These are phyloP conservation scores for Aleurites moluccanus DNA, from an alignment of 441 rosid species.

Conservation along the genomic window DNA sequence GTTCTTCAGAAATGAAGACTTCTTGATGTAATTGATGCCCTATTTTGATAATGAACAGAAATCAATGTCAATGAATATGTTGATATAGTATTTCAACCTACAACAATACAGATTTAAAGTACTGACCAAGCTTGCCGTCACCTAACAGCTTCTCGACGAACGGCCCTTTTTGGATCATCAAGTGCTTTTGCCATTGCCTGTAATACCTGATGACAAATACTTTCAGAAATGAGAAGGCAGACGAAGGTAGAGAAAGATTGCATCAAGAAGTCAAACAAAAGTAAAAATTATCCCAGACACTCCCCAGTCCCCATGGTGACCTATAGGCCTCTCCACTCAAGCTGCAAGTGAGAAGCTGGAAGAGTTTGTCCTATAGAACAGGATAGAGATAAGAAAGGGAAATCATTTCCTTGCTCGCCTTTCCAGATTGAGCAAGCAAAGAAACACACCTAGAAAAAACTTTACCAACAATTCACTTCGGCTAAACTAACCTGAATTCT, in stretches of 20 bases:
- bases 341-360: neutral
- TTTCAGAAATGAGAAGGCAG: neutral
- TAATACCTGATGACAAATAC: conserved; percentile 47
- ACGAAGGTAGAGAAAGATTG: neutral
- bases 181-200: conserved; percentile 57
- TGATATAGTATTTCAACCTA: neutral
- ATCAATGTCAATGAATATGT: conserved; percentile 1
- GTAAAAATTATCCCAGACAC: neutral
- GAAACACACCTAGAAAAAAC: neutral
- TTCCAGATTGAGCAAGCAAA: neutral
- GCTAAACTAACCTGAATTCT: conserved; percentile 59
- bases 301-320: neutral
- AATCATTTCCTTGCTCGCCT: neutral
- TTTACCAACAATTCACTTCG: neutral
- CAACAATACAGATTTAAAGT: conserved; percentile 1
- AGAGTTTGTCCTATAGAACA: neutral
- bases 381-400: too few relatives aligned
- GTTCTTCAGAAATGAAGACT: conserved; percentile 33
- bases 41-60: conserved; percentile 26
- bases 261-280: neutral
- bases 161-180: conserved; percentile 83
- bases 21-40: conserved; percentile 50
- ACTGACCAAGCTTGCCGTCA: conserved; percentile 86
- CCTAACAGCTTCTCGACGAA: conserved; percentile 76
- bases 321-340: neutral